Evolutionary conservation across 202 grass and related monocot genomes (phyloP).

Genomic region (Carex arenaria): DNA sequence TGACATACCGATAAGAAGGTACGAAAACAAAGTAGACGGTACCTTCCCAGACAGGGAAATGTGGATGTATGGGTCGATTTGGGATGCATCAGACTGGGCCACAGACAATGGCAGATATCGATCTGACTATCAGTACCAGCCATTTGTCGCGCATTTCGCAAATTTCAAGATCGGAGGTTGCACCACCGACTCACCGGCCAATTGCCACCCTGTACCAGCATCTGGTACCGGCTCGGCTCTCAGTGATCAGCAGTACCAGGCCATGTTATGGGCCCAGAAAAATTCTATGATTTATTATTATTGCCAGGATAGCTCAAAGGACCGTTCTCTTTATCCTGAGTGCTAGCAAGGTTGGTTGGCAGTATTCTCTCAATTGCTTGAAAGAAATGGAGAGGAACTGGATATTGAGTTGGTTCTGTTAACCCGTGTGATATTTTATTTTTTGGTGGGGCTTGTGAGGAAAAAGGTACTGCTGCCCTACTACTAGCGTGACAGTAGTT

Average conservation of each 20-base stretch:
- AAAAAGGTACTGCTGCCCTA: slow-evolving; percentile 45
- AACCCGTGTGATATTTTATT: neutral
- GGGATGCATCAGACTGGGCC: slow-evolving; percentile 87
- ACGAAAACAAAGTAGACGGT: slow-evolving; percentile 43
- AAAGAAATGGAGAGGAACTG: slow-evolving; percentile 2
- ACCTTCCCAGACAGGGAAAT: slow-evolving; percentile 49
- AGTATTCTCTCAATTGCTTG: neutral
- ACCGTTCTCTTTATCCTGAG: slow-evolving; percentile 65
- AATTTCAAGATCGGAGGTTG: slow-evolving; percentile 45
- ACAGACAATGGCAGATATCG: slow-evolving; percentile 61
- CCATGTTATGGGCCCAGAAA: slow-evolving; percentile 76
- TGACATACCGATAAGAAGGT: slow-evolving; percentile 60
- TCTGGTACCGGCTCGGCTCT: slow-evolving; percentile 29
- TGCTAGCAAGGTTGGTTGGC: slow-evolving; percentile 29
- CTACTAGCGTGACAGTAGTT: slow-evolving; percentile 47
- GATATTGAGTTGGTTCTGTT: neutral
- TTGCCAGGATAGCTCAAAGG: slow-evolving; percentile 55
- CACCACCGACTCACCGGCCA: slow-evolving; percentile 12
- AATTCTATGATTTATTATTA: slow-evolving; percentile 71
- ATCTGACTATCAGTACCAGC: slow-evolving; percentile 67
- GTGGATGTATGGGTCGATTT: slow-evolving; percentile 78
- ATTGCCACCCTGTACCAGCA: slow-evolving; percentile 39
- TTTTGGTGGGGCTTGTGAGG: slow-evolving; percentile 4
- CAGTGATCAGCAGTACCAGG: slow-evolving; percentile 40
- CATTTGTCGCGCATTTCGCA: slow-evolving; percentile 38